These are phyloP conservation scores for Suillus subalutaceus DNA, from an alignment of 768 basidiomycete species.

Conservation along the genomic window DNA sequence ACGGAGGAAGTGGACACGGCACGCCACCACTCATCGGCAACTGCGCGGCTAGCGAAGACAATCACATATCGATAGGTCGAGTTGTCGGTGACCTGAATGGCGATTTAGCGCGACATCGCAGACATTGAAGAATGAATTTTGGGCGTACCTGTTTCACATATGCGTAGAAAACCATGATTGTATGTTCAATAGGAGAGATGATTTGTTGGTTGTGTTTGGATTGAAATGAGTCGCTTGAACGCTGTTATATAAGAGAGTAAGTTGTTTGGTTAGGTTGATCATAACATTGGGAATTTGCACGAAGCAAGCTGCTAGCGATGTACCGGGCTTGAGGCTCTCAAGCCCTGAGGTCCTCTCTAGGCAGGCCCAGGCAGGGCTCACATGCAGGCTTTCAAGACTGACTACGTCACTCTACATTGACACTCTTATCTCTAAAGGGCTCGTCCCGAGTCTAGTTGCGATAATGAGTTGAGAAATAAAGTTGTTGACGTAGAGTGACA, in stretches of 20 bases:
- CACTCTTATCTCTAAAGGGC: background rate
- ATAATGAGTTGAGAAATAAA: background rate
- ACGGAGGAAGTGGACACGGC: conserved; percentile 14
- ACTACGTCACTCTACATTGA: background rate
- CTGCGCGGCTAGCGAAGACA: conserved; percentile 21
- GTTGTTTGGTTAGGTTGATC: background rate
- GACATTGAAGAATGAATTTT: background rate
- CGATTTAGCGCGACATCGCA: background rate
- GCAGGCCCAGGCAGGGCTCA: background rate
- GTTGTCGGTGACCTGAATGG: background rate
- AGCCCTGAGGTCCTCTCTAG: background rate
- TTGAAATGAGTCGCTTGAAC: background rate
- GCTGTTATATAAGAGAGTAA: background rate
- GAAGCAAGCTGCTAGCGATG: background rate
- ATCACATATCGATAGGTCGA: conserved; percentile 20
- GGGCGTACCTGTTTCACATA: background rate
- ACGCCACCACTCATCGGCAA: conserved; percentile 32
- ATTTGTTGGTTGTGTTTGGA: background rate
- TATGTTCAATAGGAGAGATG: background rate
- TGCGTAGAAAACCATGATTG: background rate
- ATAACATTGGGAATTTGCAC: background rate
- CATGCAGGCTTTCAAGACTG: background rate
- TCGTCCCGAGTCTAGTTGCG: background rate
- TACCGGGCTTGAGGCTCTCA: background rate
- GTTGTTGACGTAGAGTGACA: background rate